Percentiles rank a stretch among this genome's conserved stretches.
Evolutionary conservation across 1,139 yeast species (phyloP).

Genomic region (Suhomyces ambrosiae): DNA sequence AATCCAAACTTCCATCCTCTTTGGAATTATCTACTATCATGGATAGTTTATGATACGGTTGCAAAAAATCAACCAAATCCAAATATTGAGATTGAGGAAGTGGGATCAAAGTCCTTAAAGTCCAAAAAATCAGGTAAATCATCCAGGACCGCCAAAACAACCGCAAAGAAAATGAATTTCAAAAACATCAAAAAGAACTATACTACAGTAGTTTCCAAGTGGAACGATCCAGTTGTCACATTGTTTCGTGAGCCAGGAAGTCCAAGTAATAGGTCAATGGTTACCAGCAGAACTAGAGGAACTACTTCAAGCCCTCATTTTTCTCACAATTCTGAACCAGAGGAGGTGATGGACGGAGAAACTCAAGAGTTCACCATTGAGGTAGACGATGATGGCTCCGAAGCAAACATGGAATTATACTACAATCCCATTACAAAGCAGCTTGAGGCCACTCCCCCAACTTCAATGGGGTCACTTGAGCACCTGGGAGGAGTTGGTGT

Average conservation of each 20-base stretch:
- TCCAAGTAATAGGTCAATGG: conserved; percentile 1
- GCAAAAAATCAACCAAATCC: conserved; percentile 7
- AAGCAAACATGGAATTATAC: conserved; percentile 32
- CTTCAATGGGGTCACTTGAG: conserved; percentile 24
- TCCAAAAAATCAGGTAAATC: conserved; percentile 13
- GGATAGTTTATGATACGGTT: conserved; percentile 34
- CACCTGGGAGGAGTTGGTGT: too few species aligned
- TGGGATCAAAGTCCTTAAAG: conserved; percentile 4
- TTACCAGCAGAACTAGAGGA: conserved; percentile 3
- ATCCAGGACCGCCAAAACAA: conserved; percentile 1
- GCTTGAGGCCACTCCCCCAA: conserved; percentile 37
- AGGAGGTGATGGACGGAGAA: conserved; percentile 11
- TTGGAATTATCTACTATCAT: conserved; percentile 43
- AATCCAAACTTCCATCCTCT: conserved; percentile 36
- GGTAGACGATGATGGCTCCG: conserved; percentile 31
- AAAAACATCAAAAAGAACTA: conserved; percentile 27
- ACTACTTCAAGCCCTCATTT: conserved; percentile 3
- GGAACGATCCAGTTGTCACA: conserved; percentile 39
- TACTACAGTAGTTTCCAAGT: conserved; percentile 28
- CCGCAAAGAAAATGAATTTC: conserved; percentile 11
- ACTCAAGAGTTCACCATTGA: conserved; percentile 35
- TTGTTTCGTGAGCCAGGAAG: conserved; percentile 18
- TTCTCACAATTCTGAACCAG: conserved; percentile 5
- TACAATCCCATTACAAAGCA: conserved; percentile 38
- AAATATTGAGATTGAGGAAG: conserved; percentile 13